Percentiles rank a stretch among this genome's conserved stretches.
Evolutionary conservation across 176 grass and related monocot species (phyloP).

Genomic region (Poa annua): DNA sequence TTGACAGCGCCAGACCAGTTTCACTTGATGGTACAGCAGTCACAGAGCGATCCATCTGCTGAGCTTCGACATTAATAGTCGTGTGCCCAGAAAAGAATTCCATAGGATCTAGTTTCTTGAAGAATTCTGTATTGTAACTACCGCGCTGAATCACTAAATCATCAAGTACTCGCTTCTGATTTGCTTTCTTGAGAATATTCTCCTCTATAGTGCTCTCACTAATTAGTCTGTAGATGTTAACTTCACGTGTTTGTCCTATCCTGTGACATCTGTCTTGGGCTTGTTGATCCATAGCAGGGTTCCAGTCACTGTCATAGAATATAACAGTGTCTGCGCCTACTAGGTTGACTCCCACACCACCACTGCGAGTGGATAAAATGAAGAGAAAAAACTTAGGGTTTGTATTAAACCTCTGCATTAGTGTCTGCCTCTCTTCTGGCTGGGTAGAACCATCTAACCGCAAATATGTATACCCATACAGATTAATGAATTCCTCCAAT

Average conservation of each 20-base stretch:
- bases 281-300: slow-evolving; percentile 99
- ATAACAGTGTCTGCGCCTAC: slow-evolving; percentile 99
- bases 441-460: slow-evolving; percentile 95
- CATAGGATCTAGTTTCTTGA: slow-evolving; percentile 97
- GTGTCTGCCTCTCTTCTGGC: slow-evolving; percentile 91
- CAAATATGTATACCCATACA: slow-evolving; percentile 97
- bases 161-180: slow-evolving; percentile 95
- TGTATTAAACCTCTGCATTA: slow-evolving; percentile 99
- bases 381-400: slow-evolving; percentile 97
- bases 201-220: slow-evolving; percentile 99
- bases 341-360: slow-evolving; percentile 96
- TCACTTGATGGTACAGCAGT: slow-evolving; percentile 50
- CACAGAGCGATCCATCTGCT: slow-evolving; percentile 47
- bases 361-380: slow-evolving; percentile 98
- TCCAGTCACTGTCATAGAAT: slow-evolving; percentile 99
- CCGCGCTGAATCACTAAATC: slow-evolving; percentile 96
- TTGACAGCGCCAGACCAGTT: slow-evolving; percentile 53
- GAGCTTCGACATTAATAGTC: slow-evolving; percentile 42
- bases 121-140: slow-evolving; percentile 98
- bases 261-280: slow-evolving; percentile 99
- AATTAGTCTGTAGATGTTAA: slow-evolving; percentile 95
- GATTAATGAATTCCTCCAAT: slow-evolving; percentile 98
- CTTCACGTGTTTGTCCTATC: slow-evolving; percentile 98
- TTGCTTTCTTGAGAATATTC: slow-evolving; percentile 99
- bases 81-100: slow-evolving; percentile 89